These are phyloP conservation scores for Mortierella alpina DNA, from an alignment of 192 early-diverging fungal genomes.

Conservation along the genomic window DNA sequence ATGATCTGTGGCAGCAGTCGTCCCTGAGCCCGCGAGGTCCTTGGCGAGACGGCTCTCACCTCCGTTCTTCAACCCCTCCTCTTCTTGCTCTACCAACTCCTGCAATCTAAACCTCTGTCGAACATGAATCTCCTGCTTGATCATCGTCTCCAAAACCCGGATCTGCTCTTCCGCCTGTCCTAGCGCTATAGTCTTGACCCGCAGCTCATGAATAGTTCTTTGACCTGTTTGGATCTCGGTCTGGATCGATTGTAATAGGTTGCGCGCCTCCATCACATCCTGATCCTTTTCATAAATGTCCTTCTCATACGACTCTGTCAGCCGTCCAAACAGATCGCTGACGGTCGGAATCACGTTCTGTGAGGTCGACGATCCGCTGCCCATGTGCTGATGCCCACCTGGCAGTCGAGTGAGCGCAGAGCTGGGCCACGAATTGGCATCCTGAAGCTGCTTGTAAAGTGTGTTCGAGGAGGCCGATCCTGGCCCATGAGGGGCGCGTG, in stretches of 20 bases:
- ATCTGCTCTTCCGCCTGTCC: conserved; percentile 33
- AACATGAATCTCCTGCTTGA: conserved; percentile 38
- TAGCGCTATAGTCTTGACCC: conserved; percentile 12
- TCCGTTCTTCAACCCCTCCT: conserved; percentile 11
- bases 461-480: not conserved
- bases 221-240: conserved; percentile 47
- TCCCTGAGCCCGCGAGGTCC: too few relatives aligned
- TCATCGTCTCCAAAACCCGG: conserved; percentile 11
- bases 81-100: conserved; percentile 33
- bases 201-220: conserved; percentile 34
- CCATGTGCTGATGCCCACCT: not conserved
- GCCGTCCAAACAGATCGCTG: conserved; percentile 53
- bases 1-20: too few relatives aligned
- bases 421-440: conserved; percentile 20
- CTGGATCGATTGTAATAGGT: conserved; percentile 32
- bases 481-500: too few relatives aligned
- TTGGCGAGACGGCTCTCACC: not conserved
- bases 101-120: conserved; percentile 47
- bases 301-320: conserved; percentile 58
- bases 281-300: conserved; percentile 60
- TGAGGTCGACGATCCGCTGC: not conserved
- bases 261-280: conserved; percentile 50
- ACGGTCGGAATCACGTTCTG: conserved; percentile 44
- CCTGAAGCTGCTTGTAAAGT: conserved; percentile 28
- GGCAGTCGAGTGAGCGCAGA: not conserved